A percentile compares a stretch with the other conserved stretches of the same genome.
These are phyloP conservation scores for Penicillium ucsense DNA, from an alignment of 495 filamentous ascomycete genomes.

Conservation along the genomic window DNA sequence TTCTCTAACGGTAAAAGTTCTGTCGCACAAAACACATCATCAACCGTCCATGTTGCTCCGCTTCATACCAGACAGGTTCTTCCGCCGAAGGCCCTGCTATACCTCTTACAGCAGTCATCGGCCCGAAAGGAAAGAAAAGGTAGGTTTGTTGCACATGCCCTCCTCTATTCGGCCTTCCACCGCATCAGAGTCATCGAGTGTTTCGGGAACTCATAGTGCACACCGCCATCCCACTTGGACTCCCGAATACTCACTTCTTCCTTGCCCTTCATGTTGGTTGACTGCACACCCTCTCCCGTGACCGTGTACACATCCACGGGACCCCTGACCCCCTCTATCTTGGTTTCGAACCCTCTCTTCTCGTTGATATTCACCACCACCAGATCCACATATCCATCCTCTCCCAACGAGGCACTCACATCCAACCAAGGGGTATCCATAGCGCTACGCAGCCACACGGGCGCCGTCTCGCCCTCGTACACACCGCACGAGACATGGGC, in stretches of 20 bases:
- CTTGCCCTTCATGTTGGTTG: slow-evolving; percentile 49
- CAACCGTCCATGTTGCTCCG: no score
- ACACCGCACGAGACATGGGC: slow-evolving; percentile 47
- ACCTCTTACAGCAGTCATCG: no score
- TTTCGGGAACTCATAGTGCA: slow-evolving; percentile 51
- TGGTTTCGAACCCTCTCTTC: slow-evolving; percentile 43
- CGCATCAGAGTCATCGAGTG: slow-evolving; percentile 56
- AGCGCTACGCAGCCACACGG: slow-evolving; percentile 52
- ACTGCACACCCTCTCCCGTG: slow-evolving; percentile 41
- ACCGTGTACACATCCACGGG: slow-evolving; percentile 50
- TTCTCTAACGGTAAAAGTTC: no score
- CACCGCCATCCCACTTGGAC: slow-evolving; percentile 50
- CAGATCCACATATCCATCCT: slow-evolving; percentile 52
- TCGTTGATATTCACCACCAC: slow-evolving; percentile 63
- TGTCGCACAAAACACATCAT: no score
- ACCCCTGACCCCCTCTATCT: slow-evolving; percentile 42
- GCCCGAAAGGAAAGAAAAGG: no score
- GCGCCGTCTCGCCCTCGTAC: slow-evolving; percentile 56
- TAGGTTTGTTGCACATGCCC: background rate
- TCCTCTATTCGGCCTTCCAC: slow-evolving; percentile 44
- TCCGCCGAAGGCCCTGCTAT: no score
- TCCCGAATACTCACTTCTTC: slow-evolving; percentile 52
- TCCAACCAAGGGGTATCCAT: slow-evolving; percentile 64
- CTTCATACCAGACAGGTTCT: no score
- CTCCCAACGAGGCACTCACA: slow-evolving; percentile 53